Evolutionary conservation across 2,329 filamentous ascomycete species (phyloP), one percentile per base, ranked within the genome.

Genomic region (Exophiala calicioides): DNA sequence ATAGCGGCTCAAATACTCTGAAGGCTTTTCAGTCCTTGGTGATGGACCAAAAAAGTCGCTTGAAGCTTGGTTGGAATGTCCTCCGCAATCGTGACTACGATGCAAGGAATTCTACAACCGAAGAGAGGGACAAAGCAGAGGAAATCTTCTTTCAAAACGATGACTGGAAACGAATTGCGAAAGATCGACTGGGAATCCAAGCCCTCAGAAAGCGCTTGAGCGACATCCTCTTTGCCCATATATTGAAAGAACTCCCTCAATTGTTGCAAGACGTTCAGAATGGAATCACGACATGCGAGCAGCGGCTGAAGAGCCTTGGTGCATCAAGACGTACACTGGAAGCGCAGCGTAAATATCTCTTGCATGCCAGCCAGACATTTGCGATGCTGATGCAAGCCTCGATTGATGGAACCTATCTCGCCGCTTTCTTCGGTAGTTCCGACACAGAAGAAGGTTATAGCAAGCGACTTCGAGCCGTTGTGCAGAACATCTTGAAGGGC

Each of bases 51-150:
- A 48, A 60, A 65, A 31, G 51, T 18, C 52, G 56, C 12, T 65
- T 75, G 26, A 62, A 66, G 23, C 63, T 78, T 0, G 75, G 75
- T 2, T 78, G 75, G 74, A 74, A 77, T 57, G 67, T 70, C 0
- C 53, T 78, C 6, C 69, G 65, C 39, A 77, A 77, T 55, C 49
- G 72, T 23, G 58, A 67, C 44, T 68, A 65, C 52, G 56, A 77
- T 51, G 42, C 47, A 2, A 46, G 21, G 24, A 24, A 57, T 15
- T 19, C 4, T 6, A 45, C 44, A 0, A 32, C 40, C 12, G 50
- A 58, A 4, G 54, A 56, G 5, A 56, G 67, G 27, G 65, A 71
- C 44, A 44, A 53, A 5, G 39, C 53, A 8, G 68, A 71, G 45
- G 59, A 34, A 12, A 48, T 53, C 0, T 69, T 70, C 45, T 70